Evolutionary conservation across 129 eudicot genomes (phyloP), one percentile per base, ranked within the genome.

Genomic region (Heracleum sosnowskyi): DNA sequence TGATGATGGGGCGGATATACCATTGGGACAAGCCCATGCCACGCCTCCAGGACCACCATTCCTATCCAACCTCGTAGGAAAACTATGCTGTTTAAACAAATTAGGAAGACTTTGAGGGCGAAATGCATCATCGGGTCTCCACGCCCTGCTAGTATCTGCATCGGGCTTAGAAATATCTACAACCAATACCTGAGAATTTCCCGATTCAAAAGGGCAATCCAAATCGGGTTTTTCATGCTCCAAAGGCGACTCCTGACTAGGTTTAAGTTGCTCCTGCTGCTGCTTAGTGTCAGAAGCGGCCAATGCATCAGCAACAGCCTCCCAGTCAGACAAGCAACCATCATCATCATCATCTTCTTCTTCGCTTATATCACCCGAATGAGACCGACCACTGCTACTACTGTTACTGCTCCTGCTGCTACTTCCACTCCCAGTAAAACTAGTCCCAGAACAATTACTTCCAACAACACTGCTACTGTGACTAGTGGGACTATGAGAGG

Each of bases 41-140:
- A 82, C 36, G 15, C 79, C 83, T 79, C 81, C 86, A 39, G 79
- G 80, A 42, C 83, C 83, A 76, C 75, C 81, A 37, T 85, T 82
- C 77, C 82, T 60, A 71, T 87, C 90, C 37, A 88, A 87, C 49
- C 83, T 88, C 85, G 85, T 77, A 2, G 97, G 92, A 36, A 93
- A 89, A 84, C 91, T 89, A 22, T 83, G 80, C 57, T 91, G 93
- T 62, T 89, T 91, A 11, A 84, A 74, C 85, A 91, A 71, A 81
- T 84, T 91, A 4, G 98, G 98, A 75, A 94, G 83, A 80, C 82
- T 85, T 75, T 81, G 91, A 74, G 98, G 98, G 8, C 98, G 91
- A 49, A 81, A 91, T 35, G 83, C 85, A 84, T 91, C 98, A 84
- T 91, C 97, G 0, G 90, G 86, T 76, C 90, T 85, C 98, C 98